Percentiles rank a stretch among this genome's conserved stretches.
Evolutionary conservation across 768 basidiomycete species (phyloP).

Genomic region (Mycena indigotica): DNA sequence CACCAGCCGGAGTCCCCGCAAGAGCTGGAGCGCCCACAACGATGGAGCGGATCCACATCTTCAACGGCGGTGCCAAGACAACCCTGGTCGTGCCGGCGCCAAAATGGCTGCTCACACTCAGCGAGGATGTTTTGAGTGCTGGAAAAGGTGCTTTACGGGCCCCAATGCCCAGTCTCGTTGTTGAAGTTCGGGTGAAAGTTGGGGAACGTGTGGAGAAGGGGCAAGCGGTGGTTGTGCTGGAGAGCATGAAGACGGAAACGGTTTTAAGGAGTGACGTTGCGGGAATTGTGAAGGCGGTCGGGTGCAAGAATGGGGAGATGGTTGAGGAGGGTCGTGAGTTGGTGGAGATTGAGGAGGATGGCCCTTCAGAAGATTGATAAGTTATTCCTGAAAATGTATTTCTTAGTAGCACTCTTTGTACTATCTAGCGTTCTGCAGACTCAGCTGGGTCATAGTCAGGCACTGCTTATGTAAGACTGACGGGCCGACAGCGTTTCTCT

Average conservation of each 20-base stretch:
- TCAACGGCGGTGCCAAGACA: conserved; percentile 62
- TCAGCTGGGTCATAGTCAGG: too few relatives aligned
- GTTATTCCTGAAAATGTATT: conserved; percentile 1
- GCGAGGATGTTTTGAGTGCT: conserved; percentile 56
- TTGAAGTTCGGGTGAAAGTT: conserved; percentile 77
- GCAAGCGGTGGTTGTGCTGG: conserved; percentile 79
- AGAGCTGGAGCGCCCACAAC: conserved; percentile 52
- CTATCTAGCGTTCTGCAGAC: neutral
- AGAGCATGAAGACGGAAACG: conserved; percentile 98
- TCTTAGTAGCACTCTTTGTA: neutral
- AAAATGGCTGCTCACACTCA: conserved; percentile 67
- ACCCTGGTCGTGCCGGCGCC: conserved; percentile 71
- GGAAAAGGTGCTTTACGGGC: conserved; percentile 71
- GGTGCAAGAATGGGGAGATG: conserved; percentile 86
- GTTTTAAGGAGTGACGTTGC: conserved; percentile 70
- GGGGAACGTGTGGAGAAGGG: conserved; percentile 83
- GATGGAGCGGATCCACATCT: conserved; percentile 78
- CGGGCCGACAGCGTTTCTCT: too few relatives aligned
- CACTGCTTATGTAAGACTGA: too few relatives aligned
- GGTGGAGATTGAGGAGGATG: conserved; percentile 62
- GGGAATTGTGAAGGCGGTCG: conserved; percentile 72
- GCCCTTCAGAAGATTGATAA: conserved; percentile 11
- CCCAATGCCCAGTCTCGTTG: conserved; percentile 93
- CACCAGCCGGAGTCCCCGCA: conserved; percentile 53
- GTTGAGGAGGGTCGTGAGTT: conserved; percentile 85